Evolutionary conservation across 805 yeast genomes (phyloP).

Genomic region (Monosporozyma solicola): DNA sequence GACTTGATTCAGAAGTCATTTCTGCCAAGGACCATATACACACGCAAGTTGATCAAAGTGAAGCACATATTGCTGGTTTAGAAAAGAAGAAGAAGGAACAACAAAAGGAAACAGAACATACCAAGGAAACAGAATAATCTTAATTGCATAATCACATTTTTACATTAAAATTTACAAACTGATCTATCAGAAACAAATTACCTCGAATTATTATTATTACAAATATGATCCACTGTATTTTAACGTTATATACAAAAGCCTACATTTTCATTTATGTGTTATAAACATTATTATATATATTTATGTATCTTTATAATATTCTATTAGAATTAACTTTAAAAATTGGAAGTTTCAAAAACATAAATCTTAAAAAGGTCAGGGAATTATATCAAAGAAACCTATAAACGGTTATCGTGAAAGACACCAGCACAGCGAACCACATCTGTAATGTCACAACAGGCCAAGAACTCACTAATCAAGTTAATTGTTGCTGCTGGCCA

Average conservation of each 20-base stretch:
- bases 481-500: slow-evolving; percentile 94
- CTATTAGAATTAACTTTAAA: background rate
- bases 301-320: background rate
- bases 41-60: slow-evolving; percentile 83
- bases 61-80: slow-evolving; percentile 90
- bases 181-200: too few species aligned
- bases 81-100: slow-evolving; percentile 63
- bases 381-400: background rate
- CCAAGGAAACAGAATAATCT: background rate
- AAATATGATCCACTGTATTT: background rate
- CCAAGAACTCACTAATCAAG: slow-evolving; percentile 67
- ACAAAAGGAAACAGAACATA: background rate
- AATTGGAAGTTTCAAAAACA: background rate
- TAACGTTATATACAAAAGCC: background rate
- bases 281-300: background rate
- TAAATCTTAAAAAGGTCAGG: background rate
- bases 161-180: too few species aligned
- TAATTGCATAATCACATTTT: background rate
- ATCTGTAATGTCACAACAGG: slow-evolving; percentile 26
- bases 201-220: background rate
- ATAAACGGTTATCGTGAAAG: background rate
- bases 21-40: slow-evolving; percentile 61
- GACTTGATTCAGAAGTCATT: slow-evolving; percentile 32
- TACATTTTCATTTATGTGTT: background rate
- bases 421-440: background rate